A percentile compares a stretch with the other conserved stretches of the same genome.
phyloP scores from a whole-genome alignment of 495 filamentous ascomycete species.

The Hypoxylon intermedium region DNA sequence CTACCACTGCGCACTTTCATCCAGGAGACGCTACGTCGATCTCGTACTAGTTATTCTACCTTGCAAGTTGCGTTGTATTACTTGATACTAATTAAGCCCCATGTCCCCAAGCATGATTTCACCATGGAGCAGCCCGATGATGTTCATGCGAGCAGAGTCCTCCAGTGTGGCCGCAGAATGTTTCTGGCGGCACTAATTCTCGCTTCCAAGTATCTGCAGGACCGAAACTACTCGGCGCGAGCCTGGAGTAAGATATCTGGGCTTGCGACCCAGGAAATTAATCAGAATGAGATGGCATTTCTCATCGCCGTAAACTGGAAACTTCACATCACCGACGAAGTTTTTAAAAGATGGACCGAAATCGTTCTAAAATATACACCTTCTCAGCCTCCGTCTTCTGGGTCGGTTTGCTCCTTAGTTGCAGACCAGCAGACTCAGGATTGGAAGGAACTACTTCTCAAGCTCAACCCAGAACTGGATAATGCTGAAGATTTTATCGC shows the following conservation, averaged over 20 bases:
- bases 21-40: conserved; percentile 93
- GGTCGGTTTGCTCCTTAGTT: conserved; percentile 48
- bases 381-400: conserved; percentile 65
- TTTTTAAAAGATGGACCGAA: conserved; percentile 92
- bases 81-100: conserved; percentile 88
- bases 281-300: conserved; percentile 95
- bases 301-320: conserved; percentile 90
- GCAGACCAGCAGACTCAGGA: conserved; percentile 59
- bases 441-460: conserved; percentile 81
- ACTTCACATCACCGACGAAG: conserved; percentile 85
- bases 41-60: conserved; percentile 95
- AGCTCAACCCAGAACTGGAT: conserved; percentile 76
- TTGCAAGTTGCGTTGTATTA: conserved; percentile 97
- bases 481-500: conserved; percentile 61
- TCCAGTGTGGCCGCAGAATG: conserved; percentile 97
- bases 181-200: conserved; percentile 92
- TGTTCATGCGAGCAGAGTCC: conserved; percentile 73
- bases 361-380: conserved; percentile 87
- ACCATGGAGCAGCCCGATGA: conserved; percentile 87
- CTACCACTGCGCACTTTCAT: conserved; percentile 94
- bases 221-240: conserved; percentile 94
- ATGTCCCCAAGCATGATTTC: conserved; percentile 81
- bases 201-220: conserved; percentile 96
- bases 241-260: conserved; percentile 99
- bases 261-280: conserved; percentile 87